Base-by-base conservation (phyloP, 192 early-diverging fungal species). In the Irineochytrium annulatum region DNA sequence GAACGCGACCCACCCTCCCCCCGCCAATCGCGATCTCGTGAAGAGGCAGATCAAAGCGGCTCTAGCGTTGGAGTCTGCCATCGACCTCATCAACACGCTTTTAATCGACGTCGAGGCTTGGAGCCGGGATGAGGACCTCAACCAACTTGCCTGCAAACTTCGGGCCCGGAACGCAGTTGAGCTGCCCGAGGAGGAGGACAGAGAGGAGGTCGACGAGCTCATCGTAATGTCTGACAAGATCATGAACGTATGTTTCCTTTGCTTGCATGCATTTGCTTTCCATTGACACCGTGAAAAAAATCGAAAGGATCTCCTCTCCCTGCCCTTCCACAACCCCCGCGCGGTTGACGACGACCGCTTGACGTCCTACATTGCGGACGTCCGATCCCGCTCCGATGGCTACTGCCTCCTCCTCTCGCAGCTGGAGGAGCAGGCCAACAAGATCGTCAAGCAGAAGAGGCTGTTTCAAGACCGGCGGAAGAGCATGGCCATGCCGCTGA, bases 21-120 rank as follows among this genome's bases (percentile, higher is more conserved):
- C 56, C 14, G 55, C 63, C 14, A 65, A 65, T 34, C 63, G 63
- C 11, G 63, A 65, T 20, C 31, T 31, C 11, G n/a, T 65, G 3
- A 48, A 58, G 30, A 32, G 17, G 14, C 24, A 30, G 3, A 16
- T 65, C 3, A 27, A 35, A 31, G 13, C 3, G 3, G 45, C 43
- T 3, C 44, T 65, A 17, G 3, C 3, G 5, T 31, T 65, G 32
- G 43, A 65, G 41, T 28, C 63, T 44, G 22, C 32, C n/a, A 46
- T 24, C 6, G 55, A 65, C 33, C n/a, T 65, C 14, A 30, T 32
- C 35, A 0, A 4, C 33, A 11, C 63, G 5, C 30, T 65, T 3
- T 55, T 57, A 26, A 19, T 59, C 19, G 55, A 65, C 24, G 33
- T 49, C 17, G 43, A 58, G 19, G 34, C 13, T 19, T 27, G 13